Base-by-base conservation (phyloP, 2,329 filamentous ascomycete species). In the Dissoconium aciculare region DNA sequence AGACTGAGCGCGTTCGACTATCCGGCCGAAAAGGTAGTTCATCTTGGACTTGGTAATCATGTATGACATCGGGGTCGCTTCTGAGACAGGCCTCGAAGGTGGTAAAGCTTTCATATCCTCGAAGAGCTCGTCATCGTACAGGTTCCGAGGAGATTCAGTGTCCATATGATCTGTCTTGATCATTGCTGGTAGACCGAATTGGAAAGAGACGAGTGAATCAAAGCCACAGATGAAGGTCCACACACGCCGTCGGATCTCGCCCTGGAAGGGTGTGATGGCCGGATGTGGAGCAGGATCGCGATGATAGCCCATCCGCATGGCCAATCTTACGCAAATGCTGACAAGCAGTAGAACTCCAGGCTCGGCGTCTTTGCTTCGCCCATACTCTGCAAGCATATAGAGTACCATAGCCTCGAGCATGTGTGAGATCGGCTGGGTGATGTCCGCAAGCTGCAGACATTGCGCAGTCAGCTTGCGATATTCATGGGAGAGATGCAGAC, bases 71-170 rank as follows among this genome's bases (percentile, higher is more conserved):
- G 78, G 78, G 1, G 81, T 87, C 2, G 77, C 69, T 49, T 85
- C 78, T 1, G 67, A 72, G 17, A 61, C 62, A 0, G 79, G 74
- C 34, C 78, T 62, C 0, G 77, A 71, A 2, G 70, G 66, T 1
- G 81, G 81, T 6, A 87, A 54, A 5, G 65, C 57, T 41, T 74
- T 77, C 39, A 72, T 77, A 13, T 71, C 67, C 3, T 77, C 74
- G 27, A 74, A 67, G 23, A 89, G 74, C 42, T 87, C 81, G 39
- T 85, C 78, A 43, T 89, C 81, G 49, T 80, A 81, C 11, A 87
- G 67, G 46, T 87, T 89, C 34, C 74, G 70, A 1, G 81, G 81
- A 4, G 81, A 57, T 43, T 77, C 67, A 0, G 79, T 77, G 46
- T 89, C 82, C 33, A 74, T 83, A 47, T 84, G 75, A 28, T 77